Base-by-base conservation (phyloP, 2,329 filamentous ascomycete species). In the Bimuria novae-zelandiae region DNA sequence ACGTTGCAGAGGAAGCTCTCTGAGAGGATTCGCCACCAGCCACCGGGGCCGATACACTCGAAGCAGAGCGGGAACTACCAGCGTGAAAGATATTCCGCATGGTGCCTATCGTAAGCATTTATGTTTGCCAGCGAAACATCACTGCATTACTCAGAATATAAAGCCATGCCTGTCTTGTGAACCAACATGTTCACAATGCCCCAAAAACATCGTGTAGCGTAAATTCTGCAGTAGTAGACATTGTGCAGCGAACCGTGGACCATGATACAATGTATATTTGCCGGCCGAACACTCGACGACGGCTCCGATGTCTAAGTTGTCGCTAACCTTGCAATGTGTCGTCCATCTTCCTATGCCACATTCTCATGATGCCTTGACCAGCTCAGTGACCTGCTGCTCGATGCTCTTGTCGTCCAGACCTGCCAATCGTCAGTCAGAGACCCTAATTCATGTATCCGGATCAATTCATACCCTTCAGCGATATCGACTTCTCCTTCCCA, bases 341-440 rank as follows among this genome's bases (percentile, higher is more conserved):
- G 49, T 39, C 17, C 45, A 11, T 14, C 30, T 2, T 17, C 29
- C 22, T 11, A 30, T 39, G 30, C 36, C 59, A 69, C 63, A 60
- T 61, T 47, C 33, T 36, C 33, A 36, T 36, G 57, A 46, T 4
- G 62, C 60, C 54, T 86, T 84, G 49, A 88, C 86, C 57, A 90
- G 73, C 46, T 79, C 77, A 51, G 84, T 83, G 61, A 90, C 80
- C 73, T 83, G 84, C 60, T 84, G 82, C 75, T 89, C 87, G 58
- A 90, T 89, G 63, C 86, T 82, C 74, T 88, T 84, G 72, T 88
- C 86, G 64, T 86, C 82, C 66, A 90, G 75, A 57, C 85, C 86
- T 87, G 41, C 59, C 56, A 35, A 16, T 44, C 27, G 41, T 57
- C 33, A 46, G 39, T 22, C 23, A 17, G 16, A 7, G 16, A n/a